phyloP scores from a whole-genome alignment of 2,329 filamentous ascomycete species.

The Verticillium nonalfalfae region DNA sequence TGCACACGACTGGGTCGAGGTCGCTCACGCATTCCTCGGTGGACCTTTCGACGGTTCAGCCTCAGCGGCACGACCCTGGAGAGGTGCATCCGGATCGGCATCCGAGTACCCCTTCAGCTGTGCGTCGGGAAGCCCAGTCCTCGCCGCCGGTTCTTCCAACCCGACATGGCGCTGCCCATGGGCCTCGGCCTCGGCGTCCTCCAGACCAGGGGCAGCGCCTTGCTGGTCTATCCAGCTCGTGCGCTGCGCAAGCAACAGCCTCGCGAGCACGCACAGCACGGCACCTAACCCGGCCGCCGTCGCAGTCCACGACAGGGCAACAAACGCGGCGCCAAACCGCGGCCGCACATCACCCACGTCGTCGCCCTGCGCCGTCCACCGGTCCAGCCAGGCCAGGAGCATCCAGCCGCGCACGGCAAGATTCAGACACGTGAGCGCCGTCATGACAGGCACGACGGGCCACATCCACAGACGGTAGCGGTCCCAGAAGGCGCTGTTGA shows the following conservation, averaged over 20 bases:
- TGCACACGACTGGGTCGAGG: not conserved
- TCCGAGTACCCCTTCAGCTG: not conserved
- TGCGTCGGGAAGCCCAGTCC: not conserved
- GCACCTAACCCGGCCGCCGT: constrained; percentile 1
- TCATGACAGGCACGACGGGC: not conserved
- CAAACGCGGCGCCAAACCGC: constrained; percentile 3
- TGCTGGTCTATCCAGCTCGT: constrained; percentile 8
- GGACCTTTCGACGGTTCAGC: not conserved
- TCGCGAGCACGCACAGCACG: not conserved
- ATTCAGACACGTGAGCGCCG: not conserved
- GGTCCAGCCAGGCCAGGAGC: not conserved
- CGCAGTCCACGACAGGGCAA: not conserved
- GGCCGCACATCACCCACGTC: not conserved
- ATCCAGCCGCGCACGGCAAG: constrained; percentile 1
- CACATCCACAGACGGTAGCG: constrained; percentile 8
- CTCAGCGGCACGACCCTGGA: not conserved
- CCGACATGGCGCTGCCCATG: not conserved
- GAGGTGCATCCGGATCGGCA: not conserved
- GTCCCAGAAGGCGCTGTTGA: constrained; percentile 8
- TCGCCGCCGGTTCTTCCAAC: not conserved
- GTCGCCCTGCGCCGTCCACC: not conserved
- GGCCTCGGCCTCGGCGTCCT: not conserved
- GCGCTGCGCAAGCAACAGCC: not conserved
- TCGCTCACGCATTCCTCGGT: not conserved
- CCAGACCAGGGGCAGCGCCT: not conserved